Conservation (phyloP, 2,329 filamentous ascomycete genomes). For the Penicillium sp. region DNA sequence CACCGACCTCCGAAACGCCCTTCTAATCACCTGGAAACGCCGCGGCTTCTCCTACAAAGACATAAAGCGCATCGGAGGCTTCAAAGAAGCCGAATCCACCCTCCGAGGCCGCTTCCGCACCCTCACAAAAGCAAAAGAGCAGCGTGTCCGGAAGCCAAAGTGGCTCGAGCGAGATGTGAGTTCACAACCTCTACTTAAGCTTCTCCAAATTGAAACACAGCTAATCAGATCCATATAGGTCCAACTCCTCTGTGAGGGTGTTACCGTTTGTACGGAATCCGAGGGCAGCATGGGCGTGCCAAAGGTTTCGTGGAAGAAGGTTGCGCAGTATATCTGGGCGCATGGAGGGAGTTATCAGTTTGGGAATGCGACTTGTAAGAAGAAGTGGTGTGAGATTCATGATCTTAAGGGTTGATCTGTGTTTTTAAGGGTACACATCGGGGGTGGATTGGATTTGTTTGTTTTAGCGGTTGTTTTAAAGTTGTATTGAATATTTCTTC, state of each 20-base stretch:
- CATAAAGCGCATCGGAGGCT: slow-evolving; percentile 42
- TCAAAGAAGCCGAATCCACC: slow-evolving; percentile 47
- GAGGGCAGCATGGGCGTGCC: slow-evolving; percentile 18
- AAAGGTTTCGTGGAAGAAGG: slow-evolving; percentile 57
- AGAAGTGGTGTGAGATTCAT: slow-evolving; percentile 54
- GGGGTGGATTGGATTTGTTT: too few relatives aligned
- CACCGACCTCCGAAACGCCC: slow-evolving; percentile 32
- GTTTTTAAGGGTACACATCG: too few relatives aligned
- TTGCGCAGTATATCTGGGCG: slow-evolving; percentile 51
- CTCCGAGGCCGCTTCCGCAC: slow-evolving; percentile 46
- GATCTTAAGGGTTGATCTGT: slow-evolving; percentile 5
- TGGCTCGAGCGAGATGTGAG: slow-evolving; percentile 45
- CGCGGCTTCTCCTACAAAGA: slow-evolving; percentile 46
- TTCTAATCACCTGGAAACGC: slow-evolving; percentile 41
- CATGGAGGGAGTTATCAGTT: slow-evolving; percentile 56
- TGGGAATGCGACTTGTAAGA: slow-evolving; percentile 59
- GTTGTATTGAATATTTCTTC: too few relatives aligned
- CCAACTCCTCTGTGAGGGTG: slow-evolving; percentile 39
- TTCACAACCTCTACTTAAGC: slow-evolving; percentile 1
- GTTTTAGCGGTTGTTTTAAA: too few relatives aligned
- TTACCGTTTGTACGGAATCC: slow-evolving; percentile 24
- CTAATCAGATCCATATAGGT: slow-evolving; percentile 26
- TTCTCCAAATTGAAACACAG: not conserved
- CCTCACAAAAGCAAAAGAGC: slow-evolving; percentile 44
- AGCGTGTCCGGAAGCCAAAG: slow-evolving; percentile 44